Evolutionary conservation across 129 eudicot genomes (phyloP).

Genomic region (Tanacetum coccineum): DNA sequence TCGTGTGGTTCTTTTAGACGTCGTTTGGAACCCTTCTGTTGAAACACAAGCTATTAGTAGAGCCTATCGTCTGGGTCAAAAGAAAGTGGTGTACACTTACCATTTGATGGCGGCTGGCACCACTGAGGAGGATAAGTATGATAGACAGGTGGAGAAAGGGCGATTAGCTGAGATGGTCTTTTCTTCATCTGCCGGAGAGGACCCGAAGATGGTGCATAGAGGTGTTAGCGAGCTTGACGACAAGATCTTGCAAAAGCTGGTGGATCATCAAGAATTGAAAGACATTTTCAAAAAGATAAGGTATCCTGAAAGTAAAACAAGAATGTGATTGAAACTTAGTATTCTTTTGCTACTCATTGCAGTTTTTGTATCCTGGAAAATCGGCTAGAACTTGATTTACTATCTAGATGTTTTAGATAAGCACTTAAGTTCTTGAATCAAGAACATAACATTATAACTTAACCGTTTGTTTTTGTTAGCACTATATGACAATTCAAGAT

Average conservation of each 20-base stretch:
- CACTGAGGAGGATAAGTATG: conserved; percentile 53
- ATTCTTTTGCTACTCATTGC: neutral
- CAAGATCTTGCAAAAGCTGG: conserved; percentile 44
- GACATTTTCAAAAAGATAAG: conserved; percentile 41
- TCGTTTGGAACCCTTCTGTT: conserved; percentile 78
- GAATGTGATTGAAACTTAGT: conserved; percentile 11
- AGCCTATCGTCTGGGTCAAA: conserved; percentile 65
- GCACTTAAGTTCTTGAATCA: conserved; percentile 16
- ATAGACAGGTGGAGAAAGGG: conserved; percentile 50
- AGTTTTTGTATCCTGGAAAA: too few relatives aligned
- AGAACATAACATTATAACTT: neutral
- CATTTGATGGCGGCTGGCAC: conserved; percentile 55
- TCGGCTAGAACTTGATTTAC: too few relatives aligned
- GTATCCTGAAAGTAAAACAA: conserved; percentile 35
- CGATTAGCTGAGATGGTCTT: conserved; percentile 50
- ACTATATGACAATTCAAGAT: neutral
- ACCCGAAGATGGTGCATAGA: conserved; percentile 11
- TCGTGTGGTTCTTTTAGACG: conserved; percentile 60
- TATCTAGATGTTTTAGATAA: too few relatives aligned
- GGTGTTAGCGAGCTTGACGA: conserved; percentile 29
- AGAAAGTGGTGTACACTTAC: conserved; percentile 52
- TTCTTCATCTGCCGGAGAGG: conserved; percentile 26
- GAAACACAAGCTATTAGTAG: conserved; percentile 71
- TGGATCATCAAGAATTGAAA: conserved; percentile 30
- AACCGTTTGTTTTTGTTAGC: conserved; percentile 56